These are phyloP conservation scores for Lactifluus hygrophoroides DNA, from an alignment of 768 basidiomycete species.

Conservation along the genomic window DNA sequence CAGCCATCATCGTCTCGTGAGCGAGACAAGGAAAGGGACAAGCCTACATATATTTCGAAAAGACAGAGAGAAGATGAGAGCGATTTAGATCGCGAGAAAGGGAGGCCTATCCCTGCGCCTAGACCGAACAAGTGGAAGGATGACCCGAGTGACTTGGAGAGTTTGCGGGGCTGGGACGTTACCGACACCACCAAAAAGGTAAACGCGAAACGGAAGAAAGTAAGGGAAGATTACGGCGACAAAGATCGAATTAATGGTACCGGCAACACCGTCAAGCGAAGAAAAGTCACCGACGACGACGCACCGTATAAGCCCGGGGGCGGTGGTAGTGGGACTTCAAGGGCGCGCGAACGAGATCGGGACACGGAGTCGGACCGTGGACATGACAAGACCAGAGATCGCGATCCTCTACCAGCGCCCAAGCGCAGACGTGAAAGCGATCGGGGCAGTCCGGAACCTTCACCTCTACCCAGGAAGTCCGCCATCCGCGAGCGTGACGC, in stretches of 20 bases:
- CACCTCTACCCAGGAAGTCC: neutral
- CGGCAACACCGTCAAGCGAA: conserved; percentile 11
- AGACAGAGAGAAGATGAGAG: conserved; percentile 11
- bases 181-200: conserved; percentile 7
- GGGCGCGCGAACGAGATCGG: conserved; percentile 19
- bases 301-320: conserved; percentile 14
- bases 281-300: conserved; percentile 18
- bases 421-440: conserved; percentile 42
- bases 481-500: conserved; percentile 9
- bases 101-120: neutral
- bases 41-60: neutral
- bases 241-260: conserved; percentile 13
- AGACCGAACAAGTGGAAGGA: conserved; percentile 17
- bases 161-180: conserved; percentile 22
- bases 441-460: conserved; percentile 15
- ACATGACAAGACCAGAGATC: conserved; percentile 12
- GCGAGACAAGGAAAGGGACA: conserved; percentile 14
- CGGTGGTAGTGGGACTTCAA: conserved; percentile 4
- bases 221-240: conserved; percentile 21
- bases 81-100: conserved; percentile 14
- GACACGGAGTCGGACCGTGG: conserved; percentile 13
- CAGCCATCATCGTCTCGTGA: conserved; percentile 22
- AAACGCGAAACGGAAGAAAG: conserved; percentile 24
- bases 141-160: conserved; percentile 9
- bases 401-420: conserved; percentile 16